Base-by-base conservation (phyloP, 163 green algal genomes). In the Trebouxiophyceae sp. region DNA sequence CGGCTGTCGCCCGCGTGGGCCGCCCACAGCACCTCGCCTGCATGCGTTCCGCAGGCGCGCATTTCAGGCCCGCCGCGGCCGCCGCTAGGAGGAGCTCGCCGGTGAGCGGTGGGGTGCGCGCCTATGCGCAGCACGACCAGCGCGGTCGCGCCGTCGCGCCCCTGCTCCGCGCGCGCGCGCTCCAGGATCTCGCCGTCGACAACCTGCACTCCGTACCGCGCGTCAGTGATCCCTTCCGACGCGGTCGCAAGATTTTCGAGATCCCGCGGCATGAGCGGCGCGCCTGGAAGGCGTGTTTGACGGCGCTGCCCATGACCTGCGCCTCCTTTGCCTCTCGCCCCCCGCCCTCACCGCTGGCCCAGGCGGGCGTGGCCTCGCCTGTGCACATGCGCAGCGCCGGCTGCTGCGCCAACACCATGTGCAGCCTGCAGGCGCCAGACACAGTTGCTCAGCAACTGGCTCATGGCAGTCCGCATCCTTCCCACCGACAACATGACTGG, bases 1-100 rank as follows among this genome's bases (percentile, higher is more conserved):
- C 92, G 72, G 67, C 84, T 90, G 75, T 98, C 93, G 0, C 93
- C 93, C 46, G 85, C 80, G 67, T 97, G 95, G 8, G 91, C 92
- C 4, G 95, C 80, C 22, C 74, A 70, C 55, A 97, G 75, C 32
- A 67, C 44, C 5, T 71, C 33, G 3, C 79, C 79, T 72, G 47
- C 50, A 5, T 39, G 8, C 33, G 24, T 23, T 39, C 26, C 26
- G 23, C 12, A 60, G 4, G 8, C 6, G 27, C 23, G 28, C 55
- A 60, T 60, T 33, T 8, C 26, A 27, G 16, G n/a, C 6, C 22
- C 22, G 55, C 24, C 8, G 27, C 27, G 28, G 7, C 12, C 26
- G 24, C 5, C 55, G 5, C 6, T 28, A 60, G 7, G 55, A 33
- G 34, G 5, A 60, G 24, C 8, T 57, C 19, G 7, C 5, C 7